Conservation (phyloP, 1,284 basidiomycete genomes). For the Cryptococcus sp. region DNA sequence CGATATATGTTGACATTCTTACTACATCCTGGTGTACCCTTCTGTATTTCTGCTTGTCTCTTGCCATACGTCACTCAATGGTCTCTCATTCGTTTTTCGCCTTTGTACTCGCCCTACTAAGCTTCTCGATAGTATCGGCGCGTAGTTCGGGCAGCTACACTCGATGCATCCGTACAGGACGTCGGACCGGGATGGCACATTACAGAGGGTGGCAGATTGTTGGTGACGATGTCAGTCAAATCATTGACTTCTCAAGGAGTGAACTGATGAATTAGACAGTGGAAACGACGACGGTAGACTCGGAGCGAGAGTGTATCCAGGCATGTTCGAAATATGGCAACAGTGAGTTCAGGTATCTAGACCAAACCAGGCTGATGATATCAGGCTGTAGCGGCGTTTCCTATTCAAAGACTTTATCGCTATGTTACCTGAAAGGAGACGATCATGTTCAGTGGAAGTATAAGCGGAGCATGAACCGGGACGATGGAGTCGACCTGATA, state of each 20-base stretch:
- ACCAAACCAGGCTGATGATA: neutral
- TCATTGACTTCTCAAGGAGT: neutral
- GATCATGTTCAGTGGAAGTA: constrained; percentile 14
- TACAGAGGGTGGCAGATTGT: constrained; percentile 23
- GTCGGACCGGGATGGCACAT: constrained; percentile 17
- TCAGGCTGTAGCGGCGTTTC: constrained; percentile 18
- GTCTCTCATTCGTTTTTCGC: too few species aligned
- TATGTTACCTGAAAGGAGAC: constrained; percentile 19
- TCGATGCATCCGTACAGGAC: constrained; percentile 6
- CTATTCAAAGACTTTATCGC: constrained; percentile 6
- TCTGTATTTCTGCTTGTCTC: too few species aligned
- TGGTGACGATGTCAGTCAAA: constrained; percentile 22
- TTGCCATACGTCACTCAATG: too few species aligned
- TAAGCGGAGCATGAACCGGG: neutral
- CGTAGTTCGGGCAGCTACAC: constrained; percentile 6
- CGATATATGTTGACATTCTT: too few species aligned
- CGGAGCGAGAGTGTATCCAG: constrained; percentile 14
- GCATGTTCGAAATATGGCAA: constrained; percentile 18
- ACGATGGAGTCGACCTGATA: constrained; percentile 13
- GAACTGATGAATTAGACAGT: neutral
- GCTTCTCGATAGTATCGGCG: too few species aligned
- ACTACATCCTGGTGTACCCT: too few species aligned
- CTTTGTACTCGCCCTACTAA: too few species aligned
- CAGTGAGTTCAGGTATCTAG: constrained; percentile 8
- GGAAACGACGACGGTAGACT: constrained; percentile 11